Conservation (phyloP, 306 rosid species). For the Acacia crassicarpa region DNA sequence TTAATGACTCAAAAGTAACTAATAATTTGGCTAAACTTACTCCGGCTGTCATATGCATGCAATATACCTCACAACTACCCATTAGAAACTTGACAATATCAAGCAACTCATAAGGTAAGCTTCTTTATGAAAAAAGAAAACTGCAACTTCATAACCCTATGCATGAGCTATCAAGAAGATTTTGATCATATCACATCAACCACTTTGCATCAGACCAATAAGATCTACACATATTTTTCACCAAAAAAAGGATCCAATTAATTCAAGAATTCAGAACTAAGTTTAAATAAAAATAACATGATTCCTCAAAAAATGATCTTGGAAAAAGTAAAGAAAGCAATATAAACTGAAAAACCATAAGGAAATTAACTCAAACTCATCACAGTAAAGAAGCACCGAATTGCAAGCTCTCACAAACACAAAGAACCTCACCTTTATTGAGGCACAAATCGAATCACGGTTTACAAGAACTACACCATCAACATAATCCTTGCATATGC, state of each 20-base stretch:
- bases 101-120: neutral
- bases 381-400: constrained; percentile 3
- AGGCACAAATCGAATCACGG: constrained; percentile 95
- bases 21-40: neutral
- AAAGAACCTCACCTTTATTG: constrained; percentile 74
- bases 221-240: constrained; percentile 5
- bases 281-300: too few species aligned
- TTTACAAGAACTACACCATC: constrained; percentile 90
- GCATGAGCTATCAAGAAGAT: constrained; percentile 14
- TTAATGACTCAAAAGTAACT: constrained; percentile 6
- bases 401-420: constrained; percentile 22
- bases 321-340: too few species aligned
- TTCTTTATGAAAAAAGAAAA: neutral
- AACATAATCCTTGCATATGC: constrained; percentile 77
- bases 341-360: neutral
- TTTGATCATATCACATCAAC: neutral
- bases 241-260: neutral
- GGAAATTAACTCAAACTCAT: constrained; percentile 12
- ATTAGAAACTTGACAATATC: constrained; percentile 10
- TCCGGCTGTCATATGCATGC: constrained; percentile 6
- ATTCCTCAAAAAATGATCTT: too few species aligned
- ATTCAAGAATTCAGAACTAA: too few species aligned
- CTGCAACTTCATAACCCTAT: neutral
- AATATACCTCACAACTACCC: neutral
- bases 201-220: constrained; percentile 9